Evolutionary conservation across 495 filamentous ascomycete genomes (phyloP), one percentile per base, ranked within the genome.

Genomic region (Emericellopsis terricola): DNA sequence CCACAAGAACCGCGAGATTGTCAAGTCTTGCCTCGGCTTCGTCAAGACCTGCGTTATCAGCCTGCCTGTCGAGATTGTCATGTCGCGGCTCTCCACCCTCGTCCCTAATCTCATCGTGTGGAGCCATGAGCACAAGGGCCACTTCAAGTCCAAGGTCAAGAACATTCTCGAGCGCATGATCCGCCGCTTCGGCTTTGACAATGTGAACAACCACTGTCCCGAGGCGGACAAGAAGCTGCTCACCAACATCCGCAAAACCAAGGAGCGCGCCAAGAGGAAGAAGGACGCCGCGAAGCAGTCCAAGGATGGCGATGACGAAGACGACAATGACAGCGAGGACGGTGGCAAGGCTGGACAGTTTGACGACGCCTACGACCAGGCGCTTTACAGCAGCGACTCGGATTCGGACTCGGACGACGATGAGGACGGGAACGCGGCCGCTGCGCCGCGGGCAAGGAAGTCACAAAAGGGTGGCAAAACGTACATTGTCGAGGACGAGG

Each of bases 111-210:
- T 94, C 8, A 81, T 94, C 74, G 74, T 79, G 14, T 97, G 89
- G 89, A 83, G 78, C 45, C 83, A 93, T 55, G 89, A 97, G 53
- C 91, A 97, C 60, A 94, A 92, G 57, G 84, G 81, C 11, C 83
- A 89, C 46, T 84, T 96, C 51, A 79, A 81, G 41, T 76, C 82
- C 19, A 96, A 94, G 63, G 84, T 97, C 36, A 96, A 93, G 69
- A 83, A 93, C 46, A 94, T 97, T 41, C 53, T 96, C 19, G 89
- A 97, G 56, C 72, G 89, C 19, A 81, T 93, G 62, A 74, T 94
- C 17, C 69, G 89, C 13, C 71, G 85, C 32, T 94, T 94, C 55
- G 87, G 91, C 19, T 75, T 76, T 26, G 75, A 84, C 1, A 43
- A 62, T 5, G 68, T 97, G 2, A 83, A 86, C 52, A 65, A 60